A percentile compares a stretch with the other conserved stretches of the same genome.
Conservation (phyloP, 2,329 filamentous ascomycete genomes). For the Botrytis paeoniae region DNA sequence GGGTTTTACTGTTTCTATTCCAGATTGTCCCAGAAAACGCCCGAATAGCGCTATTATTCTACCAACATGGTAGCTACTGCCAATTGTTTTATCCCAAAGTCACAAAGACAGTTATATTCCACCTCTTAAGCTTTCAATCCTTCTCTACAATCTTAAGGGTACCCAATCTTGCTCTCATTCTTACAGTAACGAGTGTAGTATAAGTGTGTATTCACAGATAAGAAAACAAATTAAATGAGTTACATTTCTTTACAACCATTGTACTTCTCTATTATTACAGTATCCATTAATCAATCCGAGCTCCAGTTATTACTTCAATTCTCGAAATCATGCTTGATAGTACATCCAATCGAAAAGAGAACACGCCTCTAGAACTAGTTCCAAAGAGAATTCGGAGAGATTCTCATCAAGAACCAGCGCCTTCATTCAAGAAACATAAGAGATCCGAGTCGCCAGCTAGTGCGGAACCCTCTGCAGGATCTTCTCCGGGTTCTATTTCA, state of each 20-base stretch:
- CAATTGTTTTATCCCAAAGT: not conserved
- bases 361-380: accelerated
- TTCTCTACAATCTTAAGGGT: not conserved
- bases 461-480: not conserved
- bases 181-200: not conserved
- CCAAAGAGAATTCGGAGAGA: not conserved
- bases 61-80: not conserved
- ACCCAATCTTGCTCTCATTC: not conserved
- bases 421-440: not conserved
- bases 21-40: not conserved
- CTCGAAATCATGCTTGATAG: not conserved
- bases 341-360: not conserved
- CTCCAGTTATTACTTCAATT: not conserved
- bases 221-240: not conserved
- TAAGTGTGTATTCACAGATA: no score
- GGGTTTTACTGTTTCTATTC: not conserved
- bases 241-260: not conserved
- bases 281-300: not conserved
- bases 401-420: not conserved
- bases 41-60: not conserved
- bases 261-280: not conserved
- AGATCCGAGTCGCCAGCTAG: not conserved
- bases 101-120: not conserved
- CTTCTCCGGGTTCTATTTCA: not conserved
- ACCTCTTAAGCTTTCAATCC: no score